A percentile compares a stretch with the other conserved stretches of the same genome.
phyloP scores from a whole-genome alignment of 768 basidiomycete species.

The Tubosaeta sp. region DNA sequence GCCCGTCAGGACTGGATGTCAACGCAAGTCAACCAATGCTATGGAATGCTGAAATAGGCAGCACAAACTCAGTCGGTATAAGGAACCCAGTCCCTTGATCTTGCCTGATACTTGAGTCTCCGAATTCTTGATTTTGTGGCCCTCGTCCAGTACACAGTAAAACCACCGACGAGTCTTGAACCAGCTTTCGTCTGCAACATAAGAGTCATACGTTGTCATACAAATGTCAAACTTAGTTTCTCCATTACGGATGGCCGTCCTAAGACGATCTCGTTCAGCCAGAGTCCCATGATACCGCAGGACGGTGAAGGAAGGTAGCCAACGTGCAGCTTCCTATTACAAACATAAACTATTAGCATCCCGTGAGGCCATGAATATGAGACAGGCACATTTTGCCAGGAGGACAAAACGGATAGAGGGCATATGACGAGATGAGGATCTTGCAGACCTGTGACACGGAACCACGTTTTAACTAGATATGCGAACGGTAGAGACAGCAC shows the following conservation, averaged over 20 bases:
- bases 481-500: not conserved
- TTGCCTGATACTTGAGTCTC: slow-evolving; percentile 51
- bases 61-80: slow-evolving; percentile 51
- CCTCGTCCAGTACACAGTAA: slow-evolving; percentile 61
- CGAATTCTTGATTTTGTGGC: slow-evolving; percentile 70
- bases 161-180: slow-evolving; percentile 57
- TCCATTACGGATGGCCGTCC: slow-evolving; percentile 36
- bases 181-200: slow-evolving; percentile 53
- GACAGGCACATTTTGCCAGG: slow-evolving; percentile 49
- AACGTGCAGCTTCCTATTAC: slow-evolving; percentile 47
- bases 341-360: slow-evolving; percentile 1
- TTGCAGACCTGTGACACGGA: slow-evolving; percentile 26
- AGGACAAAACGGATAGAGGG: slow-evolving; percentile 61
- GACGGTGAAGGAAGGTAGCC: slow-evolving; percentile 48
- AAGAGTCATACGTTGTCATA: slow-evolving; percentile 67
- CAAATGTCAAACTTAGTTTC: slow-evolving; percentile 43
- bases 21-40: not conserved
- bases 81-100: slow-evolving; percentile 50
- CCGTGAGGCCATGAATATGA: not conserved
- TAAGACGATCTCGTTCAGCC: slow-evolving; percentile 53
- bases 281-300: slow-evolving; percentile 61
- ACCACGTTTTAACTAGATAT: not conserved
- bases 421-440: slow-evolving; percentile 72
- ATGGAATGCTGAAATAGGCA: not conserved
- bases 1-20: slow-evolving; percentile 55